These are phyloP conservation scores for Tylopilus plumbeoviolaceoides DNA, from an alignment of 768 basidiomycete species.

Conservation along the genomic window DNA sequence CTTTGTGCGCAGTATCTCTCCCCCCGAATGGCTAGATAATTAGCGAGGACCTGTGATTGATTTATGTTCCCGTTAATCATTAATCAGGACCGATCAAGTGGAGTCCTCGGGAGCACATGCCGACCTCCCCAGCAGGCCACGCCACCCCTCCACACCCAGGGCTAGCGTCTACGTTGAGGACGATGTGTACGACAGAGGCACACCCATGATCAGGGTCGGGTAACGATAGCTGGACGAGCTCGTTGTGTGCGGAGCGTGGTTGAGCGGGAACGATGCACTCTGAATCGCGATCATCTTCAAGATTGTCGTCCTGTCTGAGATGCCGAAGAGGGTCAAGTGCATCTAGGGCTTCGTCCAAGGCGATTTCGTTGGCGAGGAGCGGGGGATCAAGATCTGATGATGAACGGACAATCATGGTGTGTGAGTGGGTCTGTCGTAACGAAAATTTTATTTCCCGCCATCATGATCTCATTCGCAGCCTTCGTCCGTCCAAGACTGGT, in stretches of 20 bases:
- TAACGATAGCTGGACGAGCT: conserved; percentile 45
- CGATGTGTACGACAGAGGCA: conserved; percentile 24
- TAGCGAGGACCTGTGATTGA: conserved; percentile 62
- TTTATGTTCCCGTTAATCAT: not conserved
- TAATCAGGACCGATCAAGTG: no score
- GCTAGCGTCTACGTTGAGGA: conserved; percentile 67
- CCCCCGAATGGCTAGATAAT: conserved; percentile 63
- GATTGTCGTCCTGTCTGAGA: conserved; percentile 41
- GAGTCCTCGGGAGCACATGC: conserved; percentile 18
- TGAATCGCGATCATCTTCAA: conserved; percentile 18
- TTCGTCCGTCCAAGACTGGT: not conserved
- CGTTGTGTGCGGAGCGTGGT: conserved; percentile 44
- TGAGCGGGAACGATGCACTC: conserved; percentile 50
- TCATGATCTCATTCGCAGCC: not conserved
- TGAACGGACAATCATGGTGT: conserved; percentile 3
- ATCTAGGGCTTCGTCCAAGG: conserved; percentile 53
- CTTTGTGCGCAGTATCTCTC: conserved; percentile 46
- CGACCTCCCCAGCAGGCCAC: conserved; percentile 90
- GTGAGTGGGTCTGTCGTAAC: not conserved
- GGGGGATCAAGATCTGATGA: conserved; percentile 8
- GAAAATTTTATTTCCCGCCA: not conserved
- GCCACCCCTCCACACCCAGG: conserved; percentile 91
- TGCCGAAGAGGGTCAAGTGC: conserved; percentile 57
- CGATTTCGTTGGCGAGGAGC: conserved; percentile 32
- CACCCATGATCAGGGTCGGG: conserved; percentile 10